A percentile compares a stretch with the other conserved stretches of the same genome.
These are phyloP conservation scores for Ceratopteris richardii DNA, from an alignment of 75 land plant genomes.

Conservation along the genomic window DNA sequence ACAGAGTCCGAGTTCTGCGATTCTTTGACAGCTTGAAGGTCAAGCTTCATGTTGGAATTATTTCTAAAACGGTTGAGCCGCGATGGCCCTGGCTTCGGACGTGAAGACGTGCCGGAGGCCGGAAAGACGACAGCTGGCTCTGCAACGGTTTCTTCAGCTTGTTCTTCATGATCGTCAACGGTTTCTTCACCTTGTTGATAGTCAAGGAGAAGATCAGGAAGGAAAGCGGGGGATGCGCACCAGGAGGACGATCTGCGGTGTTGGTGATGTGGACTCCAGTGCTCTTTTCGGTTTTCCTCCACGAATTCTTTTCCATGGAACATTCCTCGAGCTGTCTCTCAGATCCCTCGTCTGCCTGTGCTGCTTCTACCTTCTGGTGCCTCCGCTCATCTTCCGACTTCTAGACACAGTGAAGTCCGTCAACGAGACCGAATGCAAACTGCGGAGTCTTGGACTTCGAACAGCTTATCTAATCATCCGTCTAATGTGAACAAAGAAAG, in stretches of 20 bases:
- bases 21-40: neutral
- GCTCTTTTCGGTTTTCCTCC: neutral
- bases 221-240: neutral
- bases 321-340: too few species aligned
- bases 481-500: too few species aligned
- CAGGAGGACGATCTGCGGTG: neutral
- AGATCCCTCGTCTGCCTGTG: neutral
- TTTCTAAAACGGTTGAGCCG: neutral
- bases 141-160: neutral
- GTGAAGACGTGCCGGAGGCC: neutral
- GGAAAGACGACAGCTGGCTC: neutral
- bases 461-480: too few species aligned
- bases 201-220: neutral
- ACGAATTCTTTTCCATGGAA: neutral
- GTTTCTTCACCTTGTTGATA: neutral
- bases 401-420: too few species aligned
- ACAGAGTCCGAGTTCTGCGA: neutral
- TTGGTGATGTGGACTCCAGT: neutral
- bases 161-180: neutral
- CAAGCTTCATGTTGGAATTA: neutral
- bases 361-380: neutral
- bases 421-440: too few species aligned
- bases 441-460: too few species aligned
- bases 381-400: too few species aligned
- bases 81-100: neutral